Evolutionary conservation across 805 yeast genomes (phyloP).

Genomic region (Huiozyma sinensis): DNA sequence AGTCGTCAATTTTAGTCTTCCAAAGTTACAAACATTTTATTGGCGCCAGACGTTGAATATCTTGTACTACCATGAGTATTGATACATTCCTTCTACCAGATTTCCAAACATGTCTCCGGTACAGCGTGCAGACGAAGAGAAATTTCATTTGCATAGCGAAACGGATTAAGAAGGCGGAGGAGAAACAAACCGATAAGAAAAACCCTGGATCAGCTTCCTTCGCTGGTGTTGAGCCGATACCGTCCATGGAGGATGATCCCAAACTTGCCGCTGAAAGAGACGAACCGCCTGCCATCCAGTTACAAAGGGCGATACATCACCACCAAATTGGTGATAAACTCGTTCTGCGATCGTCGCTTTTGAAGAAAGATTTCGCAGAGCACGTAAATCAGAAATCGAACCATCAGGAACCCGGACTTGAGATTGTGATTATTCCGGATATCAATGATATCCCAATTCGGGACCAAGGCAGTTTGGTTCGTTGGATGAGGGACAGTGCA

Average conservation of each 20-base stretch:
- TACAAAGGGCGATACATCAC: neutral
- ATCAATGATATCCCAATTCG: slow-evolving; percentile 7
- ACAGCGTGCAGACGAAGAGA: slow-evolving; percentile 10
- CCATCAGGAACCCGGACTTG: neutral
- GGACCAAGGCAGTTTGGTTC: slow-evolving; percentile 9
- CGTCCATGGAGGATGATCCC: neutral
- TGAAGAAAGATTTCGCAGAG: neutral
- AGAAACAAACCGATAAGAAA: neutral
- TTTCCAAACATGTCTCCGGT: slow-evolving; percentile 13
- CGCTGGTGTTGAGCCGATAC: neutral
- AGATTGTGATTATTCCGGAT: slow-evolving; percentile 11
- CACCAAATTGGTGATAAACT: too few species aligned
- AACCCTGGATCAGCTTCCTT: neutral
- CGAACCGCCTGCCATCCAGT: neutral
- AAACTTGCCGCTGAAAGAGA: neutral
- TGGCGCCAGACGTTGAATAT: neutral
- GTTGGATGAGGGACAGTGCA: slow-evolving; percentile 4
- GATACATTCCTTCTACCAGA: slow-evolving; percentile 8
- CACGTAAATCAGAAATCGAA: too few species aligned
- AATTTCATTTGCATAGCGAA: slow-evolving; percentile 13
- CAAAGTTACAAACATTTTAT: neutral
- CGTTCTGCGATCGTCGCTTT: neutral
- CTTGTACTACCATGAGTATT: neutral
- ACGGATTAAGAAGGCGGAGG: slow-evolving; percentile 1
- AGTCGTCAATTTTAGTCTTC: neutral